Percentiles rank a stretch among this genome's conserved stretches.
These are phyloP conservation scores for Panaeolus cyanescens DNA, from an alignment of 768 basidiomycete species.

Conservation along the genomic window DNA sequence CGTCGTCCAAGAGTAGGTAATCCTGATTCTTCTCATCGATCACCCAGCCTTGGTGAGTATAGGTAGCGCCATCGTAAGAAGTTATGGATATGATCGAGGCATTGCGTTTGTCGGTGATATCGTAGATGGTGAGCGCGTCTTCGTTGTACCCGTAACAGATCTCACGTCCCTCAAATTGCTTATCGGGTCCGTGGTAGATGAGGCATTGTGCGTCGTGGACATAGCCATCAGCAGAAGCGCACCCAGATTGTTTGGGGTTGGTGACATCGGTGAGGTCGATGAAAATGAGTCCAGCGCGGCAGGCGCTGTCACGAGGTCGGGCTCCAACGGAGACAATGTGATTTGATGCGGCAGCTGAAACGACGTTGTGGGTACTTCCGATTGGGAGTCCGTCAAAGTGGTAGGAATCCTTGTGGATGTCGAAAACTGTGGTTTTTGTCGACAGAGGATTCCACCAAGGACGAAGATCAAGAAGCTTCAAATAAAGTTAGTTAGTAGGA, in stretches of 20 bases:
- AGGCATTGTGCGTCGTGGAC: conserved; percentile 34
- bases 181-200: conserved; percentile 28
- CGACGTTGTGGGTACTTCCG: conserved; percentile 30
- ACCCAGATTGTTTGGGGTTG: conserved; percentile 22
- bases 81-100: conserved; percentile 25
- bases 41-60: conserved; percentile 35
- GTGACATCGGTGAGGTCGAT: conserved; percentile 27
- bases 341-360: conserved; percentile 19
- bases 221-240: conserved; percentile 26
- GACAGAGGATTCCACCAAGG: conserved; percentile 10
- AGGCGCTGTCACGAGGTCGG: conserved; percentile 18
- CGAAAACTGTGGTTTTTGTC: conserved; percentile 7
- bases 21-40: conserved; percentile 25
- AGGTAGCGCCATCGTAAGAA: conserved; percentile 29
- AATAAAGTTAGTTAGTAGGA: conserved; percentile 16
- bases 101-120: conserved; percentile 16
- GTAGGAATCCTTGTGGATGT: background rate
- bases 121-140: conserved; percentile 29
- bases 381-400: conserved; percentile 23
- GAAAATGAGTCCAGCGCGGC: conserved; percentile 26
- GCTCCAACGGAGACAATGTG: conserved; percentile 27
- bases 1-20: conserved; percentile 31
- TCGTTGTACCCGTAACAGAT: conserved; percentile 34
- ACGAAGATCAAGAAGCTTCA: background rate
- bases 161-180: conserved; percentile 25